Base-by-base conservation (phyloP, 768 basidiomycete genomes). In the Tulasnella sp. region DNA sequence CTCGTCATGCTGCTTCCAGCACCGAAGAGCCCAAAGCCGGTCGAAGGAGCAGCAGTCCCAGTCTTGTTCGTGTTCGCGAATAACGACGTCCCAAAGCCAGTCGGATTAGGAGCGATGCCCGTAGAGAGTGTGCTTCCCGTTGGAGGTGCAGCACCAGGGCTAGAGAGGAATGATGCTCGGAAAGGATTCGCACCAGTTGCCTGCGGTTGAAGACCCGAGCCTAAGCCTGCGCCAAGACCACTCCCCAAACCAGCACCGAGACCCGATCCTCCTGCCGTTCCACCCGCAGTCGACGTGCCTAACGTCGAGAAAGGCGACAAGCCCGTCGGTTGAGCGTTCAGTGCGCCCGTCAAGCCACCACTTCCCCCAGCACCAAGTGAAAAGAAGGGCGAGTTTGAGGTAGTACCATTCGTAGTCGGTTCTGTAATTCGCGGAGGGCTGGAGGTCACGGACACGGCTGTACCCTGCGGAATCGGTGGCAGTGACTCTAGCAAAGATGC, bases 401-500 rank as follows among this genome's bases (percentile, higher is more conserved):
- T 23, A 29, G 19, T 36, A 7, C 40, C 49, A 34, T 50, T 61
- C 12, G 8, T n/a, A n/a, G n/a, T n/a, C n/a, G n/a, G n/a, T n/a
- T n/a, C n/a, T n/a, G n/a, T n/a, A n/a, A n/a, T n/a, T n/a, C n/a
- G 17, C 9, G 50, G 51, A 14, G 55, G 43, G 9, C 32, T 43
- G 11, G 45, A 41, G 34, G 49, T 29, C 15, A 54, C 15, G 40
- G 61, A 42, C 25, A 34, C 8, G 14, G 36, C 43, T 39, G 43
- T 40, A 19, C 57, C 58, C 35, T 53, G 60, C 15, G 84, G 78
- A 54, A 89, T 80, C 4, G 87, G 73, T 2, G 90, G 90, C 23
- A 91, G 69, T 2, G 79, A 77, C 49, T 84, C 84, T 59, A 91
- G 64, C 37, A 91, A 66, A 14, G 80, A 78, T 32, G 84, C 81